A percentile compares a stretch with the other conserved stretches of the same genome.
Conservation (phyloP, 164 flowering plant species). For the Brasenia schreberi region DNA sequence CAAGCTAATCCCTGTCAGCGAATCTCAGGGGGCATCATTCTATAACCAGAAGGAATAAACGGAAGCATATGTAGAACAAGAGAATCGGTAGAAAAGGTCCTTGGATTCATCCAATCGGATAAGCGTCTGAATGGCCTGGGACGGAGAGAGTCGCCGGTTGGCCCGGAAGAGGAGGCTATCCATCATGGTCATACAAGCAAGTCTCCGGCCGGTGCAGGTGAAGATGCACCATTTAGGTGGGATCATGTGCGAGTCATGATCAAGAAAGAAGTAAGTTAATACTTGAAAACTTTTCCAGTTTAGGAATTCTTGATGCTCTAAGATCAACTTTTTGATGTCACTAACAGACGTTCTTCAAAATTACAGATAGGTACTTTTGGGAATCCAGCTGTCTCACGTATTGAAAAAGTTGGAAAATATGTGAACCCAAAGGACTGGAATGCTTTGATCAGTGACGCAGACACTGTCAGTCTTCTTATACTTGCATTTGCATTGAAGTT, state of each 20-base stretch:
- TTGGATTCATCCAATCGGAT: constrained; percentile 66
- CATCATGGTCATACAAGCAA: constrained; percentile 75
- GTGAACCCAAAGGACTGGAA: constrained; percentile 86
- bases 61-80: constrained; percentile 90
- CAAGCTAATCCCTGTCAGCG: constrained; percentile 64
- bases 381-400: constrained; percentile 79
- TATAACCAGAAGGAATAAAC: constrained; percentile 94
- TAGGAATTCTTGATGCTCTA: no score
- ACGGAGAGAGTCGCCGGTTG: constrained; percentile 78
- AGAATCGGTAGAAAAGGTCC: constrained; percentile 66
- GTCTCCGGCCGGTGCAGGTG: constrained; percentile 93
- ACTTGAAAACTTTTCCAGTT: no score
- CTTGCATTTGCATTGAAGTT: no score
- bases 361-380: constrained; percentile 92
- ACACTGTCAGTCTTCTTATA: constrained; percentile 39
- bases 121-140: constrained; percentile 60
- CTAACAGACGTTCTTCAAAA: background rate
- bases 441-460: constrained; percentile 65
- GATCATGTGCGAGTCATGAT: constrained; percentile 93
- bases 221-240: constrained; percentile 97
- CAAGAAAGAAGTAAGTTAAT: constrained; percentile 65
- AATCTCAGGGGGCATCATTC: constrained; percentile 98
- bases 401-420: constrained; percentile 72
- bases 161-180: constrained; percentile 92
- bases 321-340: background rate